Percentiles rank a stretch among this genome's conserved stretches.
These are phyloP conservation scores for Breviolum minutum DNA, from an alignment of 73 alveolate genomes.

Conservation along the genomic window DNA sequence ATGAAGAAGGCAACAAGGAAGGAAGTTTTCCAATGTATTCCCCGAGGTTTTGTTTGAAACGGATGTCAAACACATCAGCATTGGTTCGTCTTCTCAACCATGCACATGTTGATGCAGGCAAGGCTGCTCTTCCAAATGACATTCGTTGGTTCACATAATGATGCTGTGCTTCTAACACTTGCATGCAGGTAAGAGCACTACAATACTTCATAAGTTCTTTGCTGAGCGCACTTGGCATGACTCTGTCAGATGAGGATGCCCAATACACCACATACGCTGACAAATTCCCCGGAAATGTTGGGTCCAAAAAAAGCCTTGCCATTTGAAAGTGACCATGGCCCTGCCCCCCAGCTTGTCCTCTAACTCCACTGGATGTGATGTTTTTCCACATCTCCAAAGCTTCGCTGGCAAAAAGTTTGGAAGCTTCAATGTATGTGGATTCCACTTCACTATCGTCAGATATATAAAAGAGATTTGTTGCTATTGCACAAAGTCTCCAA, in stretches of 20 bases:
- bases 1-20: background rate
- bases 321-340: background rate
- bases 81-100: background rate
- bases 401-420: background rate
- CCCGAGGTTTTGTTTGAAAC: background rate
- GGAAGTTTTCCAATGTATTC: background rate
- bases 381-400: background rate
- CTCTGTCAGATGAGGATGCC: background rate
- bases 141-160: background rate
- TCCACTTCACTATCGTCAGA: background rate
- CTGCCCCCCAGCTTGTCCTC: no score
- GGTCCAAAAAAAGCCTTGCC: background rate
- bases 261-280: background rate
- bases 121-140: constrained; percentile 7
- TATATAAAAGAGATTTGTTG: background rate
- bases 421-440: background rate
- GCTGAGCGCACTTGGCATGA: background rate
- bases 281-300: background rate
- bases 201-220: constrained; percentile 22
- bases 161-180: background rate
- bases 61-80: background rate
- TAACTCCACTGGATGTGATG: background rate
- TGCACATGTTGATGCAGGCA: constrained; percentile 3
- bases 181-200: background rate
- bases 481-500: background rate